These are phyloP conservation scores for Diaporthe helianthi DNA, from an alignment of 2,329 filamentous ascomycete species.

Conservation along the genomic window DNA sequence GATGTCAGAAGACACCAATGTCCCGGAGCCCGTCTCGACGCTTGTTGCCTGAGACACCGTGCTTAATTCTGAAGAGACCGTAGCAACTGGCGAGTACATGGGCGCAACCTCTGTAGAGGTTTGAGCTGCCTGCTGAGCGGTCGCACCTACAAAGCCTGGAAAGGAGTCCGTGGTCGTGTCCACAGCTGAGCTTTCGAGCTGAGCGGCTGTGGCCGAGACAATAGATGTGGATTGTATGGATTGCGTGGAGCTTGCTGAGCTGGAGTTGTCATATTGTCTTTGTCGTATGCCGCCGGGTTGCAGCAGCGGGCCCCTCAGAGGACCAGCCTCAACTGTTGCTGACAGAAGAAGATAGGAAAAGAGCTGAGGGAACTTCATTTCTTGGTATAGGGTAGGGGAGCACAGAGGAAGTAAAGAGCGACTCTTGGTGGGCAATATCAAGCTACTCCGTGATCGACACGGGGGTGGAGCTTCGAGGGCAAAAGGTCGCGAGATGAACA, in stretches of 20 bases:
- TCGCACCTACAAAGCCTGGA: neutral
- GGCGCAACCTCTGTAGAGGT: neutral
- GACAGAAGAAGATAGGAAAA: conserved; percentile 32
- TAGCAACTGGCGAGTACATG: neutral
- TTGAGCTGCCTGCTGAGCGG: neutral
- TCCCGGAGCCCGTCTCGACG: neutral
- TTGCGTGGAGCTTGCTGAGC: neutral
- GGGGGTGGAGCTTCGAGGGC: neutral
- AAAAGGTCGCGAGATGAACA: neutral
- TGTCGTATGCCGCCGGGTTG: conserved; percentile 21
- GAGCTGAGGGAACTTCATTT: conserved; percentile 22
- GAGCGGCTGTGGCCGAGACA: neutral
- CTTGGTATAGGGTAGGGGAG: neutral
- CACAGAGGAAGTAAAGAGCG: conserved; percentile 16
- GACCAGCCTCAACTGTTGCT: conserved; percentile 34
- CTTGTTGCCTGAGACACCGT: conserved; percentile 15
- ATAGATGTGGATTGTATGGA: neutral
- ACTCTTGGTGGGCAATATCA: conserved; percentile 18
- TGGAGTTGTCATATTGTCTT: conserved; percentile 29
- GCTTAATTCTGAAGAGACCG: conserved; percentile 26
- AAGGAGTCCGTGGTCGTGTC: neutral
- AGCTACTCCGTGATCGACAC: conserved; percentile 6
- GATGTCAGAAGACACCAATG: conserved; percentile 16
- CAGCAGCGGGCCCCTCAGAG: conserved; percentile 28
- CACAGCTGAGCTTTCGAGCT: neutral